Conservation (phyloP, 441 rosid genomes). For the Gossypium trilobum region DNA sequence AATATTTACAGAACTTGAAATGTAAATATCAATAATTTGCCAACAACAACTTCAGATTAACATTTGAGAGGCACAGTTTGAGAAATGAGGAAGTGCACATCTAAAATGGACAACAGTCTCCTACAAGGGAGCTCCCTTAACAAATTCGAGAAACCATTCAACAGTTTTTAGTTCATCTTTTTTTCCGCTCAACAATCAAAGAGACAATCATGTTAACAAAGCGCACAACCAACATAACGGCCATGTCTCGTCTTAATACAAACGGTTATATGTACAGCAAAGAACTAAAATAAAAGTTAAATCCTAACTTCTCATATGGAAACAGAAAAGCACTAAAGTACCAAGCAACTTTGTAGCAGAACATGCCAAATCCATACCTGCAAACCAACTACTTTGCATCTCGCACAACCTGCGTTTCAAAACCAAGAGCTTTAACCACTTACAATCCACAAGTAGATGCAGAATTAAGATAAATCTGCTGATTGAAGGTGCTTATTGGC, state of each 20-base stretch:
- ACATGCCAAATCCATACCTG: background rate
- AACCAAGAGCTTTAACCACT: background rate
- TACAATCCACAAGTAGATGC: background rate
- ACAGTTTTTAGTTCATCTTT: background rate
- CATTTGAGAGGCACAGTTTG: background rate
- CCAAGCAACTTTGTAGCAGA: conserved; percentile 7
- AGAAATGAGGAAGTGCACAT: background rate
- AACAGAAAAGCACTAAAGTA: background rate
- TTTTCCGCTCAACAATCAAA: conserved; percentile 8
- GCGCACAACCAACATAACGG: conserved; percentile 12
- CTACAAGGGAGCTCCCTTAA: background rate
- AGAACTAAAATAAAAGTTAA: background rate
- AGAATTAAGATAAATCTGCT: background rate
- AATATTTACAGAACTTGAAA: background rate
- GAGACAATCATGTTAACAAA: conserved; percentile 8
- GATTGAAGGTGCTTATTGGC: background rate
- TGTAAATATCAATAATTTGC: background rate
- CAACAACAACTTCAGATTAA: background rate
- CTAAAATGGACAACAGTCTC: background rate
- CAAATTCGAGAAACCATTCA: background rate
- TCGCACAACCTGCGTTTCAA: conserved; percentile 14
- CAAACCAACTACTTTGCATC: conserved; percentile 8
- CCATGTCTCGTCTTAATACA: background rate
- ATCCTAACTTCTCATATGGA: conserved; percentile 3
- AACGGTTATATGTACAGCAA: conserved; percentile 21